These are phyloP conservation scores for Funneliformis geosporum DNA, from an alignment of 192 early-diverging fungal species.

Conservation along the genomic window DNA sequence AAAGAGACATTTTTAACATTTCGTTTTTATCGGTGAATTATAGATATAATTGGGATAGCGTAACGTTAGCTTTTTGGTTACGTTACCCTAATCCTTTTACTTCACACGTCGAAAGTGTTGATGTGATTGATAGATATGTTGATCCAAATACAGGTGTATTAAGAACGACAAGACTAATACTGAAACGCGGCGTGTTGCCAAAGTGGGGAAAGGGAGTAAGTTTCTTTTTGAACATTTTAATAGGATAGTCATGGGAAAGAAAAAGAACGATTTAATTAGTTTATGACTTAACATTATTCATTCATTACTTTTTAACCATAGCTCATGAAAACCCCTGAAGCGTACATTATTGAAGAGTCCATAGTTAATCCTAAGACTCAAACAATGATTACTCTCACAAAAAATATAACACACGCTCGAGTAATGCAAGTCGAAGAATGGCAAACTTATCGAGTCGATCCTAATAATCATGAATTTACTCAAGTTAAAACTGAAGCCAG, in stretches of 20 bases:
- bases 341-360: constrained; percentile 90
- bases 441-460: constrained; percentile 69
- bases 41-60: constrained; percentile 71
- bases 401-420: constrained; percentile 92
- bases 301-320: constrained; percentile 28
- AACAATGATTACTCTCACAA: constrained; percentile 80
- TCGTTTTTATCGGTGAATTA: constrained; percentile 15
- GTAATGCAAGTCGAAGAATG: constrained; percentile 92
- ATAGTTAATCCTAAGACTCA: constrained; percentile 74
- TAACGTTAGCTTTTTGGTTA: constrained; percentile 88
- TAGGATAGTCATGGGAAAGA: not conserved
- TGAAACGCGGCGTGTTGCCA: constrained; percentile 86
- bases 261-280: not conserved
- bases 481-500: constrained; percentile 78
- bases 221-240: not conserved
- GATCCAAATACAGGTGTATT: constrained; percentile 78
- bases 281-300: not conserved
- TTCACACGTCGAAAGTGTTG: constrained; percentile 86
- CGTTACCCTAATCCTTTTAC: constrained; percentile 99
- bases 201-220: constrained; percentile 77
- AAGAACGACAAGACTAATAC: constrained; percentile 83
- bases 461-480: constrained; percentile 60
- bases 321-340: constrained; percentile 81
- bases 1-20: too few relatives aligned
- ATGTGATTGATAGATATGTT: constrained; percentile 88